Percentiles rank a stretch among this genome's conserved stretches.
Evolutionary conservation across 164 flowering plant genomes (phyloP).

Genomic region (Tetrastigma voinierianum): DNA sequence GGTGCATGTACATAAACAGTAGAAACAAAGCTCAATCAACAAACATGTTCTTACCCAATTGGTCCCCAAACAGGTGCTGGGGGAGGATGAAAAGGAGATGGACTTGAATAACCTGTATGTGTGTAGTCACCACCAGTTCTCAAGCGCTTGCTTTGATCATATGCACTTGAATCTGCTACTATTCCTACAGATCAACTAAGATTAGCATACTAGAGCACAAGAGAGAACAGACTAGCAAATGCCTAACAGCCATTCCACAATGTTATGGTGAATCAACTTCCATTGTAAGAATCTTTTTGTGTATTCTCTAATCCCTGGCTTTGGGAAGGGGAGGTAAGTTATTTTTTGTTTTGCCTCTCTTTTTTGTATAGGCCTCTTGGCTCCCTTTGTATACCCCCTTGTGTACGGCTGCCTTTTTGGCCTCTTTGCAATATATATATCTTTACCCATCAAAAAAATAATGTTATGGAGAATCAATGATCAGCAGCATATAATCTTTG

Average conservation of each 20-base stretch:
- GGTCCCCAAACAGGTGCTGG: constrained; percentile 96
- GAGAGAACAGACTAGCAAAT: neutral
- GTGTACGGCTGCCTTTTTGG: no score
- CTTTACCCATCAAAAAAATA: no score
- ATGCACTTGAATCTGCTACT: constrained; percentile 71
- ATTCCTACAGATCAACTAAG: constrained; percentile 52
- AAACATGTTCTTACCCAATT: constrained; percentile 59
- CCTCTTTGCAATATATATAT: no score
- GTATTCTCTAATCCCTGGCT: no score
- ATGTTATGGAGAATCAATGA: no score
- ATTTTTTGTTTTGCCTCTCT: no score
- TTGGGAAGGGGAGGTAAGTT: no score
- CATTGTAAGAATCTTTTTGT: no score
- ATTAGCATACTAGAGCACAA: neutral
- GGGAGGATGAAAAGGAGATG: constrained; percentile 88
- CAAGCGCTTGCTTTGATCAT: constrained; percentile 93
- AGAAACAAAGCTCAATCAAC: neutral
- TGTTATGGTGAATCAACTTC: no score
- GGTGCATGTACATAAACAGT: neutral
- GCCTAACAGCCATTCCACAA: neutral
- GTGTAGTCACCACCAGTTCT: constrained; percentile 94
- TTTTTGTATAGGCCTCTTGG: no score
- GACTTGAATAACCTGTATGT: constrained; percentile 76
- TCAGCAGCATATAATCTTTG: no score
- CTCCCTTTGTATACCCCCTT: no score